Evolutionary conservation across 805 yeast species (phyloP), one percentile per base, ranked within the genome.

Genomic region (Ogataea ganodermae): DNA sequence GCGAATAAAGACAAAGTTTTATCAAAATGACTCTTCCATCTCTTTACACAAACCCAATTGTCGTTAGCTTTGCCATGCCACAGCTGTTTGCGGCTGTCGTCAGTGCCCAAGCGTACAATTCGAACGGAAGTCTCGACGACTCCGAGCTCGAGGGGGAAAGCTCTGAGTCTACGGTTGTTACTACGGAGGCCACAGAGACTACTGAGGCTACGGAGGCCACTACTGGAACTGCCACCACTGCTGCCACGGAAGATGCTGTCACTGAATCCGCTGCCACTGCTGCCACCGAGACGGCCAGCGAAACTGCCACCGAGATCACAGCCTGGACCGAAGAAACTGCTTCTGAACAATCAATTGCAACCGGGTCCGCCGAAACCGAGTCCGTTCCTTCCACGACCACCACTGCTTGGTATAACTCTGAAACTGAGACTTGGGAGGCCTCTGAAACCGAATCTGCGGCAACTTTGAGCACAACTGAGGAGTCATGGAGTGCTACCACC

Each of bases 61-160:
- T 38, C 6, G 18, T 50, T 6, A 51, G 50, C 6, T 17, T 56
- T 31, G 52, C 55, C 6, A 22, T 40, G 13, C 45, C 53, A 10
- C 51, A 48, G 12, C 33, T 52, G 4, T 21, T 52, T 3, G 48
- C 46, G 14, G 45, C 42, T 16, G 44, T 39, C 7, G 31, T 35
- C 20, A 14, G 36, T 28, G 51, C 46, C 7, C 28, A 39, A 12
- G 52, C 50, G 14, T 35, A 31, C 14, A 7, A 32, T 14, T 24
- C 44, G 1, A 52, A 42, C 40, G 62, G 61, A 21, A 46, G 58
- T 20, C 45, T 57, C 4, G 62, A 58, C 35, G 53, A 22, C 32
- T 22, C 50, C 9, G 23, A 36, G n/a, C n/a, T 14, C 4, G 40
- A 26, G 16, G 54, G 36, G 30, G 22, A 42, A 20, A 18, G 21